phyloP scores from a whole-genome alignment of 148 eudicot species.

The Chenopodium formosanum region DNA sequence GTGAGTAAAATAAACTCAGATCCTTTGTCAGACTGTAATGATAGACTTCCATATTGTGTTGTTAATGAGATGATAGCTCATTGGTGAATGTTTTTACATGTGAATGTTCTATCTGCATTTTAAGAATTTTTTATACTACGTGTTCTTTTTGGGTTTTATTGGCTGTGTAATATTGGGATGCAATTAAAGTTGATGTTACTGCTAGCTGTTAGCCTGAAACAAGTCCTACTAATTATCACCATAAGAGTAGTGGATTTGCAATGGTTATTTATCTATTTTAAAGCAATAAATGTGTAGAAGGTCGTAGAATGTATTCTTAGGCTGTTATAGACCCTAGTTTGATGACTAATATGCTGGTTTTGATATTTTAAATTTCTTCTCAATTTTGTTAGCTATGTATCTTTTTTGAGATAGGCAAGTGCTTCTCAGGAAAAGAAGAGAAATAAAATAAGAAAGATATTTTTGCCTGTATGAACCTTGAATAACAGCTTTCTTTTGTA shows the following conservation, averaged over 20 bases:
- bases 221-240: not conserved
- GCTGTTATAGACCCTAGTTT: not conserved
- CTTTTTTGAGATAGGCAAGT: not conserved
- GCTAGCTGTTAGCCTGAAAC: not conserved
- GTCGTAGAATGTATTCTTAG: not conserved
- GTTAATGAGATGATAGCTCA: not conserved
- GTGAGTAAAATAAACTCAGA: constrained; percentile 42
- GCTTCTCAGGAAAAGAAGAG: not conserved
- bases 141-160: not conserved
- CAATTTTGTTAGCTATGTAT: not conserved
- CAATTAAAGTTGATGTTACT: not conserved
- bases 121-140: not conserved
- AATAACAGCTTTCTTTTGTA: constrained; percentile 17
- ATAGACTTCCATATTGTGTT: not conserved
- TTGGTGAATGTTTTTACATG: not conserved
- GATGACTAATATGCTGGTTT: not conserved
- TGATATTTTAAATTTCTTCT: too few species aligned
- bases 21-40: not conserved
- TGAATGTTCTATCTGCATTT: not conserved
- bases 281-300: not conserved
- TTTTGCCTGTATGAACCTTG: not conserved
- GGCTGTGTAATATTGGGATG: not conserved
- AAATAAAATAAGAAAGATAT: not conserved
- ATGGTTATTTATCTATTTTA: not conserved
- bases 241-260: not conserved